Conservation (phyloP, 345 rosid genomes). For the Cardiospermum halicacabum region DNA sequence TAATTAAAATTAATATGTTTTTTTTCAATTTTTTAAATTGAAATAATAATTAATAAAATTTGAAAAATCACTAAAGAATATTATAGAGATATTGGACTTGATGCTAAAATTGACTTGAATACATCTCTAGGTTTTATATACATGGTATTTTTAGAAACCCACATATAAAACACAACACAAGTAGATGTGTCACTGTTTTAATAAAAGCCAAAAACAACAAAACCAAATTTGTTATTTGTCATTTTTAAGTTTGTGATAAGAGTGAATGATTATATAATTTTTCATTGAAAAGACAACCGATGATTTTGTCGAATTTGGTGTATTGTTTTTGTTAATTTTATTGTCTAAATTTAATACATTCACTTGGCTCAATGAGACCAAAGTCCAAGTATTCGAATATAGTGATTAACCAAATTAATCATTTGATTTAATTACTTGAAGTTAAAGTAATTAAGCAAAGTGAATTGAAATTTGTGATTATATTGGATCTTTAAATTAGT, state of each 20-base stretch:
- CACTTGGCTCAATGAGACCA: constrained; percentile 41
- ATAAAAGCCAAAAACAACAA: constrained; percentile 11
- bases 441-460: neutral
- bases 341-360: constrained; percentile 3
- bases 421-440: neutral
- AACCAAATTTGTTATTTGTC: neutral
- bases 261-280: neutral
- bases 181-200: neutral
- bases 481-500: too few species aligned
- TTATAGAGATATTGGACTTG: constrained; percentile 32
- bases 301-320: constrained; percentile 55
- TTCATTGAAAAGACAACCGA: constrained; percentile 9
- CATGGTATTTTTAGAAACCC: constrained; percentile 3
- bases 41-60: too few species aligned
- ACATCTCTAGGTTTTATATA: neutral
- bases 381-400: constrained; percentile 32
- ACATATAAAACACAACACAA: constrained; percentile 11
- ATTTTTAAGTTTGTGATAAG: neutral
- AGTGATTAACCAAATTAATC: neutral
- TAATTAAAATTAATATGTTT: too few species aligned
- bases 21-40: too few species aligned
- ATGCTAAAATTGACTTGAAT: constrained; percentile 22
- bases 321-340: constrained; percentile 15
- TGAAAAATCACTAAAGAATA: constrained; percentile 6
- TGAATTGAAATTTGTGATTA: neutral